A percentile compares a stretch with the other conserved stretches of the same genome.
These are phyloP conservation scores for Cladorrhinum sp. DNA, from an alignment of 2,329 filamentous ascomycete genomes.

Conservation along the genomic window DNA sequence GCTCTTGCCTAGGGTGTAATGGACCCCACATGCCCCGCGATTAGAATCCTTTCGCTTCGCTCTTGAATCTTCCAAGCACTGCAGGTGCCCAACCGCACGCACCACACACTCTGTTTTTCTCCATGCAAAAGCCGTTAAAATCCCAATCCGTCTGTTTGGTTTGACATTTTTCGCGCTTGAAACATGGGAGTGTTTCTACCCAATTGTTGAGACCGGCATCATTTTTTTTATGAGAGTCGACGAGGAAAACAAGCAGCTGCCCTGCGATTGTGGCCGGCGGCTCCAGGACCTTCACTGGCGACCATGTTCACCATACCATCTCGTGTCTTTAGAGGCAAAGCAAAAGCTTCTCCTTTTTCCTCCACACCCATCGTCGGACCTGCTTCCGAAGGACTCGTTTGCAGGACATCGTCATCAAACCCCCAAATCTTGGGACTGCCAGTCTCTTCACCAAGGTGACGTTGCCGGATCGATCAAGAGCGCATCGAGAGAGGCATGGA, in stretches of 20 bases:
- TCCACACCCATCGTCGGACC: slow-evolving; percentile 2
- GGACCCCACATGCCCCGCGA: slow-evolving; percentile 14
- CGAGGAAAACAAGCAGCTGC: neutral
- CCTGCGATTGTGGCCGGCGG: slow-evolving; percentile 18
- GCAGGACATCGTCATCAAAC: slow-evolving; percentile 13
- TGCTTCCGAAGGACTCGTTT: neutral
- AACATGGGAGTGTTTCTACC: slow-evolving; percentile 35
- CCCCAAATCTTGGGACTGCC: neutral
- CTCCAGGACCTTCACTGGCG: slow-evolving; percentile 7
- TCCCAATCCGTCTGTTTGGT: slow-evolving; percentile 31
- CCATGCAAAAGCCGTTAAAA: neutral
- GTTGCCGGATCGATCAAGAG: too few relatives aligned
- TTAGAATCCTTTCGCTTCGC: slow-evolving; percentile 7
- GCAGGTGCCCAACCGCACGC: neutral
- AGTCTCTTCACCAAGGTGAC: neutral
- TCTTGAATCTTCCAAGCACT: neutral
- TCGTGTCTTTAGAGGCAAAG: too few relatives aligned
- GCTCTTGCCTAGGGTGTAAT: slow-evolving; percentile 23
- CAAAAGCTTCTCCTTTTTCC: neutral
- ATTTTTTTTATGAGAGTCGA: neutral
- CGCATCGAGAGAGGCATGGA: too few relatives aligned
- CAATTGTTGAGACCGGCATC: slow-evolving; percentile 12
- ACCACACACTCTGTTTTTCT: neutral
- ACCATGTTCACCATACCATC: neutral
- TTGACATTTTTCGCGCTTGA: slow-evolving; percentile 33